phyloP scores from a whole-genome alignment of 805 yeast species.

The Starmerella cellae region DNA sequence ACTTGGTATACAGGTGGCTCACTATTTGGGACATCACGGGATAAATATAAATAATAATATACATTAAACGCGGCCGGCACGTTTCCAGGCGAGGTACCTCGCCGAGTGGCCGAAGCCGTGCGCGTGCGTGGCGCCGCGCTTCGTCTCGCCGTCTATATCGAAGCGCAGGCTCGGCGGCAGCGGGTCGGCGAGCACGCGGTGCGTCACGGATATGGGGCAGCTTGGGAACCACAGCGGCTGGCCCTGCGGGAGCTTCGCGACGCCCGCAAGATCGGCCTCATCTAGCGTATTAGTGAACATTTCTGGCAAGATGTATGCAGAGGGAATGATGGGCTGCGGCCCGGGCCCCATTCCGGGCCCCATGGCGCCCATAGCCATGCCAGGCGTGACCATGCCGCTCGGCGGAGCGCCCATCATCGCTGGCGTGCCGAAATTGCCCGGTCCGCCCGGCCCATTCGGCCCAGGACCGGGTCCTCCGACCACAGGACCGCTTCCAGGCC shows the following conservation, averaged over 20 bases:
- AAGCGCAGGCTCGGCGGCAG: slow-evolving; percentile 18
- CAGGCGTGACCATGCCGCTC: not conserved
- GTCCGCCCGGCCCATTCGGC: not conserved
- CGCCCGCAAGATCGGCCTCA: slow-evolving; percentile 12
- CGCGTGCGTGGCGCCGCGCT: slow-evolving; percentile 21
- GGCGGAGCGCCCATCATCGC: not conserved
- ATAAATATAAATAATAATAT: not conserved
- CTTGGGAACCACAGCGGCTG: slow-evolving; percentile 23
- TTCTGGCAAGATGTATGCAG: slow-evolving; percentile 22
- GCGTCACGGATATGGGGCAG: slow-evolving; percentile 22
- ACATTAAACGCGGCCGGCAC: slow-evolving; percentile 27
- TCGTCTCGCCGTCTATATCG: slow-evolving; percentile 22
- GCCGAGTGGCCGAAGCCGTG: slow-evolving; percentile 57
- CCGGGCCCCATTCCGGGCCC: not conserved
- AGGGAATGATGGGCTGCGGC: slow-evolving; percentile 21
- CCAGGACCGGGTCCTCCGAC: not conserved
- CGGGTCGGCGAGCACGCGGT: slow-evolving; percentile 20
- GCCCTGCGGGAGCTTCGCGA: slow-evolving; percentile 20
- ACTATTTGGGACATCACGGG: too few relatives aligned
- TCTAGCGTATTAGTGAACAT: slow-evolving; percentile 16
- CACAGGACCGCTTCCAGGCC: not conserved
- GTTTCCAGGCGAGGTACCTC: slow-evolving; percentile 52
- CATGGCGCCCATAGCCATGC: slow-evolving; percentile 1
- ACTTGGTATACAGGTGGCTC: too few relatives aligned
- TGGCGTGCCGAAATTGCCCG: not conserved